Evolutionary conservation across 805 yeast species (phyloP).

Genomic region (Pichia exigua): DNA sequence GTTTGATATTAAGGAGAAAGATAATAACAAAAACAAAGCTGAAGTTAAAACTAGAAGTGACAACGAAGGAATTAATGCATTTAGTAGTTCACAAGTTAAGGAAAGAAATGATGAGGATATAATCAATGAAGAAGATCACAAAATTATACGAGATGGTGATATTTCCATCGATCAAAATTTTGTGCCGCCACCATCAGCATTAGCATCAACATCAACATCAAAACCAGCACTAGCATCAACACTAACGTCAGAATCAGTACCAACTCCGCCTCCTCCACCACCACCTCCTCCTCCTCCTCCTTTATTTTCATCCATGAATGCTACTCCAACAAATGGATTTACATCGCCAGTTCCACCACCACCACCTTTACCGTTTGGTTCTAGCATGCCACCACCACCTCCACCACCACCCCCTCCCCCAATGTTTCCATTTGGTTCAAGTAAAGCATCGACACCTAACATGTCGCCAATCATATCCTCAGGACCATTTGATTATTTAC

Average conservation of each 20-base stretch:
- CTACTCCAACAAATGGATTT: no score
- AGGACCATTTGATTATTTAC: constrained; percentile 41
- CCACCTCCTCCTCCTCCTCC: constrained; percentile 21
- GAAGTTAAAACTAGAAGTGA: not conserved
- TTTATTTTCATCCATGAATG: not conserved
- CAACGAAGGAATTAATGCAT: not conserved
- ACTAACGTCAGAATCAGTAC: no score
- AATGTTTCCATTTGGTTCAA: constrained; percentile 22
- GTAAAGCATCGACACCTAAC: not conserved
- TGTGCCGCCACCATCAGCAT: constrained; percentile 3
- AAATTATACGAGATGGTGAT: not conserved
- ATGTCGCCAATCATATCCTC: constrained; percentile 21
- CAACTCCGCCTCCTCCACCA: constrained; percentile 1
- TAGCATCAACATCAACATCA: no score
- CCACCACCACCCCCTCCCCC: constrained; percentile 28
- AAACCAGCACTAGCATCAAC: no score
- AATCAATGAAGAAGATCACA: not conserved
- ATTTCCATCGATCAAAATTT: not conserved
- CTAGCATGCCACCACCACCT: constrained; percentile 25
- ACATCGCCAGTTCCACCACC: constrained; percentile 17
- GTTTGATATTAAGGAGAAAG: no score
- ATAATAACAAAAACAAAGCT: not conserved
- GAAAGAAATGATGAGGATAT: not conserved
- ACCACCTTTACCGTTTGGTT: constrained; percentile 21
- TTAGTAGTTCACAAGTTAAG: no score